Percentiles rank a stretch among this genome's conserved stretches.
These are phyloP conservation scores for Tetracladium maxilliforme DNA, from an alignment of 2,329 filamentous ascomycete species.

Conservation along the genomic window DNA sequence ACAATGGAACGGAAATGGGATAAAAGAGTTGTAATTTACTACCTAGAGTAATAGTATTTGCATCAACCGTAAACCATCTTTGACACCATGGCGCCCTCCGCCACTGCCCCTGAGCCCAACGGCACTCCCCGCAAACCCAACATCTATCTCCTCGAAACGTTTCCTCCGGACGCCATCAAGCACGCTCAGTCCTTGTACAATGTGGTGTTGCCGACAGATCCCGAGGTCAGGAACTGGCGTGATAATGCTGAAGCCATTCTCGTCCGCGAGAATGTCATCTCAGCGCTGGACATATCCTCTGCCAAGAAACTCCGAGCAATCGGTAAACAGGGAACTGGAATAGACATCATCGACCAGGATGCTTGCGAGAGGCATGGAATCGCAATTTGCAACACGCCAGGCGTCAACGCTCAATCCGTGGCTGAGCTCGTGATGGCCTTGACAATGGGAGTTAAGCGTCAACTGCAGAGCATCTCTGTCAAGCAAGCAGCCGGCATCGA, in stretches of 20 bases:
- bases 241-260: constrained; percentile 9
- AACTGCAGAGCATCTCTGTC: constrained; percentile 11
- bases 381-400: too few relatives aligned
- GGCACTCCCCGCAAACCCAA: too few relatives aligned
- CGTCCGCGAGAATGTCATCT: constrained; percentile 3
- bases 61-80: too few relatives aligned
- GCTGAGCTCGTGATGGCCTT: too few relatives aligned
- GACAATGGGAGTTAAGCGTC: constrained; percentile 15
- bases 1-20: too few relatives aligned
- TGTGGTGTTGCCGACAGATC: constrained; percentile 8
- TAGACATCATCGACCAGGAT: too few relatives aligned
- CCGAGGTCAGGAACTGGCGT: constrained; percentile 6
- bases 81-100: too few relatives aligned
- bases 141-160: constrained; percentile 11
- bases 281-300: constrained; percentile 2
- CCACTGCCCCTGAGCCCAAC: too few relatives aligned
- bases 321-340: constrained; percentile 15
- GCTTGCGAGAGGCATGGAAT: too few relatives aligned
- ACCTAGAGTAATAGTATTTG: too few relatives aligned
- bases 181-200: constrained; percentile 6
- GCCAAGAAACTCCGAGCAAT: constrained; percentile 11
- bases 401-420: too few relatives aligned
- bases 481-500: constrained; percentile 9
- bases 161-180: constrained; percentile 12
- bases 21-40: too few relatives aligned